Conservation (phyloP, 331 rosid genomes). For the Acacia concinna region DNA sequence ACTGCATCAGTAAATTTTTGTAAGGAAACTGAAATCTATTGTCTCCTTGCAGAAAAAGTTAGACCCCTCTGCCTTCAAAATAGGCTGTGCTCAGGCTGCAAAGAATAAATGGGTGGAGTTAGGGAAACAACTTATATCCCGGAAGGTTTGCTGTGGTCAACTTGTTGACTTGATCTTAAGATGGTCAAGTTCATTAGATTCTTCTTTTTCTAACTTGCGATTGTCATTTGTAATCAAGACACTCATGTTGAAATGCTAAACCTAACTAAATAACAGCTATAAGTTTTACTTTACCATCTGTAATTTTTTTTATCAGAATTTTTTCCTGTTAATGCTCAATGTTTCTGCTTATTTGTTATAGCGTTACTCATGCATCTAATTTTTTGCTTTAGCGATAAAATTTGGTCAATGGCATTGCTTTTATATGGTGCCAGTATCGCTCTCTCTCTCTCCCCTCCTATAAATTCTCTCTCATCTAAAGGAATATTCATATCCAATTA, state of each 20-base stretch:
- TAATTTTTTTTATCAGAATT: background rate
- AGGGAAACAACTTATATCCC: slow-evolving; percentile 65
- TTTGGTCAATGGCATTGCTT: background rate
- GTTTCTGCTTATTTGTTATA: background rate
- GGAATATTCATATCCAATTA: background rate
- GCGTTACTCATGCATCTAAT: background rate
- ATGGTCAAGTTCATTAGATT: background rate
- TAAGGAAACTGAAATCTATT: background rate
- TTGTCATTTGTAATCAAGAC: too few species aligned
- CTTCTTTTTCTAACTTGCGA: background rate
- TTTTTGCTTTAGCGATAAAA: background rate
- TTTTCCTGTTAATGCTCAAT: background rate
- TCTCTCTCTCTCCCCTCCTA: background rate
- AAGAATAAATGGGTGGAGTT: slow-evolving; percentile 87
- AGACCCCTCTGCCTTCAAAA: slow-evolving; percentile 59
- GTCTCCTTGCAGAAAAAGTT: slow-evolving; percentile 67
- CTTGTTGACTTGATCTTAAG: background rate
- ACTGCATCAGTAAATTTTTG: background rate
- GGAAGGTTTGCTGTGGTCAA: slow-evolving; percentile 49
- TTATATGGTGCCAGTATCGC: background rate
- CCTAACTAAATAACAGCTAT: background rate
- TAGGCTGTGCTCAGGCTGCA: slow-evolving; percentile 84
- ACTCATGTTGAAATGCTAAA: background rate
- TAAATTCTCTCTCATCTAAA: background rate
- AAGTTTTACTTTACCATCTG: background rate